Conservation (phyloP, 169 alveolate genomes). For the Theileria orientalis region DNA sequence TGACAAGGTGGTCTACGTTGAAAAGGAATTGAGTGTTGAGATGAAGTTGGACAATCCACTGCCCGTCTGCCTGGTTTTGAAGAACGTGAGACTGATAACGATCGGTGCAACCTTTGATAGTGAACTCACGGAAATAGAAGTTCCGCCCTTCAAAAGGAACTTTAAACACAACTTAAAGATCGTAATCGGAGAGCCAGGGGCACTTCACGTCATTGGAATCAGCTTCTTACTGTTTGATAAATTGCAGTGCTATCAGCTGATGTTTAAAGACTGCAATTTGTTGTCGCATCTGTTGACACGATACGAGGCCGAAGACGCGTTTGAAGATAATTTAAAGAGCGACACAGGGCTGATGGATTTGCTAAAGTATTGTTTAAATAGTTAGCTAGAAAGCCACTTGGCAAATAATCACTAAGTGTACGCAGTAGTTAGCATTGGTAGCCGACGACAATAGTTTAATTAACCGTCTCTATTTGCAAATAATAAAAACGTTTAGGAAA, state of each 20-base stretch:
- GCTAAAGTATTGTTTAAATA: too few species aligned
- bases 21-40: not conserved
- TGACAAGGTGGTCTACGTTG: not conserved
- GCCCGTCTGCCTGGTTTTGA: constrained; percentile 6
- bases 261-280: not conserved
- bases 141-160: constrained; percentile 9
- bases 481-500: not conserved
- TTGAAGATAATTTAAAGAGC: too few species aligned
- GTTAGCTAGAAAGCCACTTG: too few species aligned
- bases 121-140: not conserved
- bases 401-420: too few species aligned
- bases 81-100: constrained; percentile 16
- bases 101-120: constrained; percentile 16
- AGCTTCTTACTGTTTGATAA: not conserved
- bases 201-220: constrained; percentile 20
- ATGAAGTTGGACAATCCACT: constrained; percentile 24
- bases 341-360: too few species aligned
- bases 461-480: too few species aligned
- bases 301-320: too few species aligned
- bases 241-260: constrained; percentile 14
- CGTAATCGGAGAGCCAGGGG: constrained; percentile 5
- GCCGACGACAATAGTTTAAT: too few species aligned
- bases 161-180: not conserved
- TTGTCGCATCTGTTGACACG: too few species aligned
- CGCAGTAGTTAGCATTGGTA: too few species aligned